Conservation (phyloP, 176 grass and related monocot genomes). For the Juncus inflexus region DNA sequence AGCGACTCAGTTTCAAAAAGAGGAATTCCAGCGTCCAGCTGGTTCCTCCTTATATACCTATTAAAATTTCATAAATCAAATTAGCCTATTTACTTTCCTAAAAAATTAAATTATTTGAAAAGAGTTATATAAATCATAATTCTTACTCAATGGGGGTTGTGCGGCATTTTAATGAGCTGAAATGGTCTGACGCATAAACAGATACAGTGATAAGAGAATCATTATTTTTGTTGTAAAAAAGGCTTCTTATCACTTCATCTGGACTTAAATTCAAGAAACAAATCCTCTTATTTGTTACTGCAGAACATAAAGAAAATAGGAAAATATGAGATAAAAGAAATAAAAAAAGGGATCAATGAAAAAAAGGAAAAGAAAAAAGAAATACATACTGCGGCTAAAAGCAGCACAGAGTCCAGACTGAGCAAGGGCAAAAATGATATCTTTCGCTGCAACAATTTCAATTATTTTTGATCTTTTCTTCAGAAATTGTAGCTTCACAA, state of each 20-base stretch:
- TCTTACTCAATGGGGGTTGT: conserved; percentile 94
- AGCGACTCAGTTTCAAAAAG: conserved; percentile 88
- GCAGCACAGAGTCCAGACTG: conserved; percentile 92
- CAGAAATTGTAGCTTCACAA: conserved; percentile 90
- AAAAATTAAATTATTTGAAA: conserved; percentile 10
- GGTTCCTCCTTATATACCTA: conserved; percentile 89
- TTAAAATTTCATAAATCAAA: conserved; percentile 22
- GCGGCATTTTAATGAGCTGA: conserved; percentile 98
- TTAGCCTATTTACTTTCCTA: background rate
- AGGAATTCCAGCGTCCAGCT: conserved; percentile 77
- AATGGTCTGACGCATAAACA: conserved; percentile 94
- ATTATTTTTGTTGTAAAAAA: conserved; percentile 99
- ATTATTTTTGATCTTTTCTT: conserved; percentile 94
- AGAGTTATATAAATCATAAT: conserved; percentile 5
- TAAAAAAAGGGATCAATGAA: background rate
- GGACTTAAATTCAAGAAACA: conserved; percentile 92
- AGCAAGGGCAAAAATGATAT: conserved; percentile 97
- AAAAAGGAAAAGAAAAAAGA: background rate
- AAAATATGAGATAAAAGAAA: background rate
- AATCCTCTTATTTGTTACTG: conserved; percentile 88
- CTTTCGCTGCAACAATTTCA: conserved; percentile 93
- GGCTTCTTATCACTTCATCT: conserved; percentile 97
- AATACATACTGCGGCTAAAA: conserved; percentile 67
- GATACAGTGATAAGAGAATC: conserved; percentile 99
- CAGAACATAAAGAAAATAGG: conserved; percentile 18